Percentiles rank a stretch among this genome's conserved stretches.
Conservation (phyloP, 495 filamentous ascomycete species). For the Lasiosphaeria miniovina region DNA sequence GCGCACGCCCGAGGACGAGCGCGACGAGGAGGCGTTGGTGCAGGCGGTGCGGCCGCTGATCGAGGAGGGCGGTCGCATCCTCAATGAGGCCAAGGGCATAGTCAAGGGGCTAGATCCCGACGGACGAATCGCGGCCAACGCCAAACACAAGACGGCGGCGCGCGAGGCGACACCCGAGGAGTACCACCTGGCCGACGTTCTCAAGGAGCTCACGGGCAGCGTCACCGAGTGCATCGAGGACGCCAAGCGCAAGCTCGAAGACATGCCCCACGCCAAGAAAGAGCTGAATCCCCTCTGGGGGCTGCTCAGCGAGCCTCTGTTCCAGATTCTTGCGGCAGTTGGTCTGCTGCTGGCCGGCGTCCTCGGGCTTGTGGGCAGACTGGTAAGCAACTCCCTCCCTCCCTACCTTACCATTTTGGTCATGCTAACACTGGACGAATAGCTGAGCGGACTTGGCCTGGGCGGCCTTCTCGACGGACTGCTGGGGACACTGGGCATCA, state of each 20-base stretch:
- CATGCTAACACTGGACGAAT: slow-evolving; percentile 13
- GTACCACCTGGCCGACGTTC: slow-evolving; percentile 74
- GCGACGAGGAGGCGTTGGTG: slow-evolving; percentile 88
- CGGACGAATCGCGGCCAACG: slow-evolving; percentile 77
- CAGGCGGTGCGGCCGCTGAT: slow-evolving; percentile 80
- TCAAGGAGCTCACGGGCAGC: slow-evolving; percentile 69
- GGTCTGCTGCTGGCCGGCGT: slow-evolving; percentile 82
- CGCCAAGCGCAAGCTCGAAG: slow-evolving; percentile 78
- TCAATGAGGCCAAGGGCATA: slow-evolving; percentile 83
- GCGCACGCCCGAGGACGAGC: slow-evolving; percentile 79
- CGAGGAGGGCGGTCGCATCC: slow-evolving; percentile 76
- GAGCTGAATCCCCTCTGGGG: slow-evolving; percentile 86
- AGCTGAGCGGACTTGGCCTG: slow-evolving; percentile 78
- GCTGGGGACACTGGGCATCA: slow-evolving; percentile 75
- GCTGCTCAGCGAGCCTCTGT: slow-evolving; percentile 76
- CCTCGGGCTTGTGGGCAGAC: slow-evolving; percentile 70
- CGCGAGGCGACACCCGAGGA: slow-evolving; percentile 84
- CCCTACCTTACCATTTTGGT: background rate
- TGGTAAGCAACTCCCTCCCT: slow-evolving; percentile 38
- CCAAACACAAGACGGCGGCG: slow-evolving; percentile 77
- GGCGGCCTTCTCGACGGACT: slow-evolving; percentile 76
- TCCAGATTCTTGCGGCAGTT: slow-evolving; percentile 91
- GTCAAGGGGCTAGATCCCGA: slow-evolving; percentile 91
- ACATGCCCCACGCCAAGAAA: slow-evolving; percentile 94
- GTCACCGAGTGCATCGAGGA: slow-evolving; percentile 77